Base-by-base conservation (phyloP, 2,329 filamentous ascomycete species). In the Ophiostoma montium region DNA sequence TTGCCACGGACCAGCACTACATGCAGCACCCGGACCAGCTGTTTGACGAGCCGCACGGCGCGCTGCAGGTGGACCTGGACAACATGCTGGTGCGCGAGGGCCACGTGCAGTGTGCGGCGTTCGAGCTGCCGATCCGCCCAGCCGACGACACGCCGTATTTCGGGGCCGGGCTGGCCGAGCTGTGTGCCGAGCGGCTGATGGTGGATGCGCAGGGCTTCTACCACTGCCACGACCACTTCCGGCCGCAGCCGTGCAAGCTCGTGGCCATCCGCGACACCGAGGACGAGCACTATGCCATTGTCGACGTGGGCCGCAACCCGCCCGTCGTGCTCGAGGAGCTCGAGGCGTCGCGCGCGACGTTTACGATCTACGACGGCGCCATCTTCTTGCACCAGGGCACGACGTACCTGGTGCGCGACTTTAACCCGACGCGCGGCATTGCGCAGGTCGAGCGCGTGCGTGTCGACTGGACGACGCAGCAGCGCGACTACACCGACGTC, bases 371-470 rank as follows among this genome's bases (percentile, higher is more conserved):
- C 63, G 90, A 96, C 62, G 92, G 92, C 12, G 92, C 87, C 41
- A 95, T 98, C 54, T 98, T 94, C 67, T 71, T 98, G 5, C 92
- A 98, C 59, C 92, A 98, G 66, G 92, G 92, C n/a, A 80, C 80
- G 54, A 90, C 83, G 1, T 98, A 95, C 60, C 74, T 96, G 2
- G 86, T 98, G 47, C 84, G 87, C 57, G 88, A 96, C 57, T 89
- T 96, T 59, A 78, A 78, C 54, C 82, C 85, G 1, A 86, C 92
- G 32, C 75, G 75, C 53, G 82, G 81, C 59, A 81, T 95, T 56
- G 92, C 92, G 5, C 84, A 84, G 56, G 92, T 98, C 4, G 83
- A 92, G 63, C 78, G 78, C 52, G 90, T 95, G 46, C 84, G 85
- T 54, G 89, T 96, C 27, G 87, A 95, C 60, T 98, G 89, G 89